A percentile compares a stretch with the other conserved stretches of the same genome.
These are phyloP conservation scores for Geranomyces variabilis DNA, from an alignment of 192 early-diverging fungal genomes.

Conservation along the genomic window DNA sequence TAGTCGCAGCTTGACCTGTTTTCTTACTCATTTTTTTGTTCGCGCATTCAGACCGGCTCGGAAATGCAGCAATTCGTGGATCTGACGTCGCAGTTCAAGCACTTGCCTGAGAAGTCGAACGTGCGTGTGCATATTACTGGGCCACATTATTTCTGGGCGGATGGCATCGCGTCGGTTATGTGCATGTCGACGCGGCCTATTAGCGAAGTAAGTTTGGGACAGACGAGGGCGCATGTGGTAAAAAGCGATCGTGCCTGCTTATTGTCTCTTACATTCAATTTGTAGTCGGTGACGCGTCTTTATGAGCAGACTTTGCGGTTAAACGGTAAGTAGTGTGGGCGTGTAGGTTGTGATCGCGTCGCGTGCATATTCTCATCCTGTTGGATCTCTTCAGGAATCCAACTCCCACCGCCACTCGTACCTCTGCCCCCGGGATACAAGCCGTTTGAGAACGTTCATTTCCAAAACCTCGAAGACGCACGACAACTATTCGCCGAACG, in stretches of 20 bases:
- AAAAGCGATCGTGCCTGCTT: too few relatives aligned
- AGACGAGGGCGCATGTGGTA: not conserved
- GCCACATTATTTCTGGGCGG: not conserved
- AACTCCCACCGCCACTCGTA: not conserved
- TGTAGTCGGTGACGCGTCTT: constrained; percentile 1
- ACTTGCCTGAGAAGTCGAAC: not conserved
- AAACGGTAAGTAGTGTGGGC: not conserved
- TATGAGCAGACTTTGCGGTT: constrained; percentile 24
- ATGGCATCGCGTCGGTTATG: constrained; percentile 9
- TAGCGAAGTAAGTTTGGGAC: constrained; percentile 1
- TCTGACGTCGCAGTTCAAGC: constrained; percentile 17
- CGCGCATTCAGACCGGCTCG: constrained; percentile 9
- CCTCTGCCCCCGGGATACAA: not conserved
- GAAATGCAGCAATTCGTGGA: constrained; percentile 16
- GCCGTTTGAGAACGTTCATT: not conserved
- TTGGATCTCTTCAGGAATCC: not conserved
- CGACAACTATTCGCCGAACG: not conserved
- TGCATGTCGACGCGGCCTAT: not conserved
- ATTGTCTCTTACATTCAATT: not conserved
- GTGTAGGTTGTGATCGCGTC: too few relatives aligned
- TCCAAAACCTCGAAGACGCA: not conserved
- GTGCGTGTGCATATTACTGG: constrained; percentile 4
- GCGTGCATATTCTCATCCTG: not conserved
- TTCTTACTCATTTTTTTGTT: not conserved
- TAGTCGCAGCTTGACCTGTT: too few relatives aligned